These are phyloP conservation scores for Xylaria sp. DNA, from an alignment of 495 filamentous ascomycete genomes.

Conservation along the genomic window DNA sequence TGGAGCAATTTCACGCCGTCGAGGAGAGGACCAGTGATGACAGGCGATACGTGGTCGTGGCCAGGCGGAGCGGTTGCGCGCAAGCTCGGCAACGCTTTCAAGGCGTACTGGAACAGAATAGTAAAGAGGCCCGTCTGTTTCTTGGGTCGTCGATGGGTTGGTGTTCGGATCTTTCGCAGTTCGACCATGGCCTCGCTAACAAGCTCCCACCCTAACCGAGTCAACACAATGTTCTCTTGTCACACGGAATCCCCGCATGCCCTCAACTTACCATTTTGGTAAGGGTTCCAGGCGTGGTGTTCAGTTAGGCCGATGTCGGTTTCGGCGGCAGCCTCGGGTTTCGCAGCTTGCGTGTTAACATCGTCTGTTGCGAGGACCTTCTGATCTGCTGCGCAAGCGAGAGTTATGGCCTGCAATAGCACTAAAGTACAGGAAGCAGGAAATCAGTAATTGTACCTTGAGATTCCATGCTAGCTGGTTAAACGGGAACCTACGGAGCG, in stretches of 20 bases:
- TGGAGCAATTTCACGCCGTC: constrained; percentile 77
- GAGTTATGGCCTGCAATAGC: constrained; percentile 54
- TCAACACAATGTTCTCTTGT: constrained; percentile 21
- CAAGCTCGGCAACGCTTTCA: constrained; percentile 52
- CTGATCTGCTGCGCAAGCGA: constrained; percentile 46
- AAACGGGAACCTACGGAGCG: constrained; percentile 47
- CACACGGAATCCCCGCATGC: background rate
- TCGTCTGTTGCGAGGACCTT: constrained; percentile 42
- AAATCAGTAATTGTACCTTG: constrained; percentile 3
- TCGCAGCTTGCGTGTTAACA: constrained; percentile 35
- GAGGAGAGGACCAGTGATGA: constrained; percentile 49
- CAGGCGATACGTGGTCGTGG: constrained; percentile 33
- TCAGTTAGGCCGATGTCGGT: constrained; percentile 35
- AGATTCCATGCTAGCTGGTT: background rate
- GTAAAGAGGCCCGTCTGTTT: constrained; percentile 49
- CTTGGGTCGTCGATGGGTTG: constrained; percentile 43
- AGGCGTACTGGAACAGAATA: constrained; percentile 43
- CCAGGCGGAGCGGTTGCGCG: constrained; percentile 48
- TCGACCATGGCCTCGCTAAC: constrained; percentile 52
- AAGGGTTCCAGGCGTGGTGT: constrained; percentile 37
- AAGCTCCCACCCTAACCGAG: constrained; percentile 50
- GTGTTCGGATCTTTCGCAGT: constrained; percentile 50
- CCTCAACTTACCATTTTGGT: constrained; percentile 39
- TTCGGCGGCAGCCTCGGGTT: constrained; percentile 40
- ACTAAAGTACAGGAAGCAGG: constrained; percentile 37